Conservation (phyloP, 345 rosid species). For the Reutealis trisperma region DNA sequence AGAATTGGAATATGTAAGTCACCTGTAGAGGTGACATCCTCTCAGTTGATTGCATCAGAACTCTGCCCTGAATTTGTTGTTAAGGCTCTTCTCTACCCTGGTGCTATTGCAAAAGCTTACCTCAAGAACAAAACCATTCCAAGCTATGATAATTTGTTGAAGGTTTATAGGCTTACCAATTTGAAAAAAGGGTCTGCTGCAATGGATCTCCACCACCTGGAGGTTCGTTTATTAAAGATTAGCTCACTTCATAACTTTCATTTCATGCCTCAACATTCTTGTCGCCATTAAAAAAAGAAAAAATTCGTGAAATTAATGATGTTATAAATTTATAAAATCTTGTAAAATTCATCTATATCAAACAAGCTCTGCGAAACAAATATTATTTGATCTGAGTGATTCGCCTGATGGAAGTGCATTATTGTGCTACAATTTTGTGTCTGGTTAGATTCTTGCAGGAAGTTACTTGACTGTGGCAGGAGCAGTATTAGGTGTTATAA, state of each 20-base stretch:
- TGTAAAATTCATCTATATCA: no score
- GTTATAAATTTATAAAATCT: no score
- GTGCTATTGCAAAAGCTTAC: slow-evolving; percentile 54
- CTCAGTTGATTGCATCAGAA: slow-evolving; percentile 56
- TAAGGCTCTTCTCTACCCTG: slow-evolving; percentile 75
- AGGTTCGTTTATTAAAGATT: slow-evolving; percentile 41
- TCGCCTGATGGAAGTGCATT: background rate
- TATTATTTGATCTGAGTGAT: no score
- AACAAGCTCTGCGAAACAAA: no score
- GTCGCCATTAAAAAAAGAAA: background rate
- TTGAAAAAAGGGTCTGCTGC: slow-evolving; percentile 23
- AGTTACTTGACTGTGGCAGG: slow-evolving; percentile 74
- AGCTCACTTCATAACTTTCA: background rate
- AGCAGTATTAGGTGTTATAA: slow-evolving; percentile 52
- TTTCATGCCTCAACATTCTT: background rate
- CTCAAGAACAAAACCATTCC: slow-evolving; percentile 37
- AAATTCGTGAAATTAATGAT: no score
- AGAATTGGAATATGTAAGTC: slow-evolving; percentile 63
- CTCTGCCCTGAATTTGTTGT: slow-evolving; percentile 49
- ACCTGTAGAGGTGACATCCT: slow-evolving; percentile 65
- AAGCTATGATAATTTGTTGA: slow-evolving; percentile 36
- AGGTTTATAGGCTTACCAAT: slow-evolving; percentile 37
- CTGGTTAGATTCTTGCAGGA: slow-evolving; percentile 68
- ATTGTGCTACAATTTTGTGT: background rate
- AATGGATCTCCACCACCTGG: slow-evolving; percentile 52